A percentile compares a stretch with the other conserved stretches of the same genome.
Conservation (phyloP, 2,329 filamentous ascomycete genomes). For the Arthrocladium fulminans region DNA sequence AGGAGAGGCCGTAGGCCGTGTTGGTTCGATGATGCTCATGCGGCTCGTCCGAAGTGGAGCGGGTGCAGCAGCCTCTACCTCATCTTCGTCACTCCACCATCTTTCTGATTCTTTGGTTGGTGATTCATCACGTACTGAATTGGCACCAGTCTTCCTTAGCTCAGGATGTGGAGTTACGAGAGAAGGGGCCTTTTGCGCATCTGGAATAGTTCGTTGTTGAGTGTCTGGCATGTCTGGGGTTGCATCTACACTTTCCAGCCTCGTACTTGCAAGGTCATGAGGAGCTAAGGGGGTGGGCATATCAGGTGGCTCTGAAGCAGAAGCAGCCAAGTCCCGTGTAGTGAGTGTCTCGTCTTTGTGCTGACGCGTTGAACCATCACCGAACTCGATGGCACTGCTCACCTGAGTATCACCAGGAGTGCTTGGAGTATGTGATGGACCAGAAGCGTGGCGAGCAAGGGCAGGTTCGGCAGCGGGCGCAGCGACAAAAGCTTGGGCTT, state of each 20-base stretch:
- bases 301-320: not conserved
- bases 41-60: constrained; percentile 20
- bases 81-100: constrained; percentile 9
- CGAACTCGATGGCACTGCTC: constrained; percentile 2
- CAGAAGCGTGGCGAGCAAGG: constrained; percentile 38
- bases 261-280: constrained; percentile 2
- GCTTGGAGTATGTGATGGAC: constrained; percentile 28
- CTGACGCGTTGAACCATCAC: not conserved
- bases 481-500: constrained; percentile 30
- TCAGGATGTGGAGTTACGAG: not conserved
- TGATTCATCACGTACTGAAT: not conserved
- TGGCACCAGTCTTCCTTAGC: not conserved
- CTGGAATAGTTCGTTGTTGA: not conserved
- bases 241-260: constrained; percentile 2
- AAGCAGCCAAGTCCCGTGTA: constrained; percentile 1
- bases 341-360: not conserved
- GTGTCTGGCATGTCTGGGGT: not conserved
- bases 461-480: constrained; percentile 41
- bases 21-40: constrained; percentile 9
- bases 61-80: constrained; percentile 11
- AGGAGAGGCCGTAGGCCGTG: constrained; percentile 29
- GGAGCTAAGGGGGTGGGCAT: not conserved
- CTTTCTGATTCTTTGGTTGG: constrained; percentile 5
- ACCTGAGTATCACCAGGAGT: constrained; percentile 22
- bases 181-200: not conserved